Percentiles rank a stretch among this genome's conserved stretches.
phyloP scores from a whole-genome alignment of 2,329 filamentous ascomycete genomes.

The Graphium sp. region DNA sequence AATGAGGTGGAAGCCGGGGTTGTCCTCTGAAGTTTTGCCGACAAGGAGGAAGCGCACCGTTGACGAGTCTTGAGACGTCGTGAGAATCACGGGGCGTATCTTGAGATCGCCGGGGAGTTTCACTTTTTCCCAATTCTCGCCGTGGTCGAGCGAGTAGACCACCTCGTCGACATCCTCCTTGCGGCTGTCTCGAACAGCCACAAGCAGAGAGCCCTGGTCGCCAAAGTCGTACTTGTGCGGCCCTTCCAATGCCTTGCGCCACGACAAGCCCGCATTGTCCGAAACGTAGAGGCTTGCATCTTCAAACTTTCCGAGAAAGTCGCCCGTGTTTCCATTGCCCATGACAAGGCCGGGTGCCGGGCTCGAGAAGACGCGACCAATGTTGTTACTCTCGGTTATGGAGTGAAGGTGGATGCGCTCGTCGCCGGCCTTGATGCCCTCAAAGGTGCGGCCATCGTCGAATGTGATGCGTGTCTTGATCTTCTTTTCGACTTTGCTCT shows the following conservation, averaged over 20 bases:
- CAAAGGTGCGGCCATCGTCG: constrained; percentile 82
- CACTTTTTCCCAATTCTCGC: constrained; percentile 63
- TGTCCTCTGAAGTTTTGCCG: constrained; percentile 35
- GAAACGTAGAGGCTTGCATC: constrained; percentile 77
- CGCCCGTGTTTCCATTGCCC: constrained; percentile 82
- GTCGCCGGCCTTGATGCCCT: constrained; percentile 50
- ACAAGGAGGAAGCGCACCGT: constrained; percentile 79
- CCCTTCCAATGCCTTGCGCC: constrained; percentile 58
- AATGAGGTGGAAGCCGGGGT: constrained; percentile 44
- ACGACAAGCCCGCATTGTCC: constrained; percentile 76
- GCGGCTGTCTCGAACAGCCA: constrained; percentile 64
- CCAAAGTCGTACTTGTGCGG: constrained; percentile 95
- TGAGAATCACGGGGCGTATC: constrained; percentile 57
- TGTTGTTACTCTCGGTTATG: constrained; percentile 67
- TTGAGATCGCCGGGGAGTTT: constrained; percentile 49
- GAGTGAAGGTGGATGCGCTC: constrained; percentile 76
- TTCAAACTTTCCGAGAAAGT: constrained; percentile 49
- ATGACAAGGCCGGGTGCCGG: constrained; percentile 86
- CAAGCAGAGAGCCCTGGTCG: constrained; percentile 74
- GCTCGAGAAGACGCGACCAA: constrained; percentile 81
- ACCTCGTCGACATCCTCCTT: constrained; percentile 40
- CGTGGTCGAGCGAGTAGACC: constrained; percentile 76
- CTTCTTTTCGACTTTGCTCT: constrained; percentile 46
- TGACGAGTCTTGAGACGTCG: constrained; percentile 83
- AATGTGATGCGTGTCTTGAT: constrained; percentile 77